These are phyloP conservation scores for Medicago ruthenica DNA, from an alignment of 306 rosid species.

Conservation along the genomic window DNA sequence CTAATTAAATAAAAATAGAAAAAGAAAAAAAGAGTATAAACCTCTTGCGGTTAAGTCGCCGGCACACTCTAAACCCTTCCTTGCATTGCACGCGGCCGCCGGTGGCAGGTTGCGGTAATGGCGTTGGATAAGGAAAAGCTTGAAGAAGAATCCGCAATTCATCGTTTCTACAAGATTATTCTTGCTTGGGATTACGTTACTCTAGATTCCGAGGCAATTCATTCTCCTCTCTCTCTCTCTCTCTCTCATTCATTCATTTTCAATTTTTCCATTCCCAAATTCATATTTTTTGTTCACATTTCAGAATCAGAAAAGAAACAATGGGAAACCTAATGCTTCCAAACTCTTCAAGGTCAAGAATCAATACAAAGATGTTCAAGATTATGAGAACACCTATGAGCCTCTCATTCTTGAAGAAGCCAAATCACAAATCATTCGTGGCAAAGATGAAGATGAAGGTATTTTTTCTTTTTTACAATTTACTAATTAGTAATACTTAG, in stretches of 20 bases:
- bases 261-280: background rate
- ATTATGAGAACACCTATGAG: conserved; percentile 80
- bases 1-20: too few species aligned
- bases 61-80: background rate
- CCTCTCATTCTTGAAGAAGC: conserved; percentile 91
- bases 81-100: conserved; percentile 12
- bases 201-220: conserved; percentile 56
- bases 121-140: conserved; percentile 70
- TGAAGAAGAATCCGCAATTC: conserved; percentile 65
- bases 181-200: conserved; percentile 79
- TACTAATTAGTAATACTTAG: too few species aligned
- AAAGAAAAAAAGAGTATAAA: too few species aligned
- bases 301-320: conserved; percentile 44
- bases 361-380: conserved; percentile 70
- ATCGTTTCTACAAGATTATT: conserved; percentile 71
- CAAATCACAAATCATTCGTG: conserved; percentile 72
- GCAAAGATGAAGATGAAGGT: conserved; percentile 68
- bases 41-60: too few species aligned
- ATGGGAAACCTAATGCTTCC: conserved; percentile 32
- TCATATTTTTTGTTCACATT: background rate
- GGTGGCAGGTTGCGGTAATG: conserved; percentile 49
- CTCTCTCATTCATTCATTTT: too few species aligned
- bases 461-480: background rate
- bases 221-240: background rate
- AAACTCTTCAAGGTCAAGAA: conserved; percentile 59